Evolutionary conservation across 2,329 filamentous ascomycete species (phyloP).

Genomic region (Immersiporthe knoxdaviesiana): DNA sequence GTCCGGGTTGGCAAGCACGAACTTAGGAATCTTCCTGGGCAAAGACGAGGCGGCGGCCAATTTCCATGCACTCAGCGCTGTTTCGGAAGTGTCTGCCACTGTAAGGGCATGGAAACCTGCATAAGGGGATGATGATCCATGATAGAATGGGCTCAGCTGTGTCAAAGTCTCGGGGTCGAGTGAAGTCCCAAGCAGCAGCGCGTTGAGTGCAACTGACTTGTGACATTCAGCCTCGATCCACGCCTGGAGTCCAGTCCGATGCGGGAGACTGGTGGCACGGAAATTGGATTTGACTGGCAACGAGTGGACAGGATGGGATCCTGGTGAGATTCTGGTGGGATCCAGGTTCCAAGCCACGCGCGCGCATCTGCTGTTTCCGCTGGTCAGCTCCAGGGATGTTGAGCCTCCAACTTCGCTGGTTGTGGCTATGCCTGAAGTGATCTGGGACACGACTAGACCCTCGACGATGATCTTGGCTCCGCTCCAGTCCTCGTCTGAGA

Average conservation of each 20-base stretch:
- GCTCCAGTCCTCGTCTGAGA: conserved; percentile 6
- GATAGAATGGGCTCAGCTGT: not conserved
- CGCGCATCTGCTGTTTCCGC: conserved; percentile 1
- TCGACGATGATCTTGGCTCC: conserved; percentile 2
- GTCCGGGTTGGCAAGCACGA: not conserved
- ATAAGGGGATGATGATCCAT: not conserved
- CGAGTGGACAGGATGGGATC: not conserved
- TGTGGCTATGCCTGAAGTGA: not conserved
- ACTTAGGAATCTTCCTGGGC: not conserved
- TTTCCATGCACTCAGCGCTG: not conserved
- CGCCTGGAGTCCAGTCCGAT: not conserved
- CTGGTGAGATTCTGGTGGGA: not conserved
- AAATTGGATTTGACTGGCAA: not conserved
- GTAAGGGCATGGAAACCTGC: not conserved
- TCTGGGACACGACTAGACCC: not conserved
- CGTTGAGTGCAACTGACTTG: not conserved
- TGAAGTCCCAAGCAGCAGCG: not conserved
- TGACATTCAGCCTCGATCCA: conserved; percentile 10
- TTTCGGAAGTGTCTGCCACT: not conserved
- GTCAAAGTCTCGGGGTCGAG: not conserved
- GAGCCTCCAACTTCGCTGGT: not conserved
- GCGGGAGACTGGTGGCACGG: not conserved
- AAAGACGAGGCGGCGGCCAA: not conserved
- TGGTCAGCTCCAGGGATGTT: not conserved
- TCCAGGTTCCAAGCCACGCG: not conserved